phyloP scores from a whole-genome alignment of 73 alveolate genomes.

The Blepharisma japonicum region DNA sequence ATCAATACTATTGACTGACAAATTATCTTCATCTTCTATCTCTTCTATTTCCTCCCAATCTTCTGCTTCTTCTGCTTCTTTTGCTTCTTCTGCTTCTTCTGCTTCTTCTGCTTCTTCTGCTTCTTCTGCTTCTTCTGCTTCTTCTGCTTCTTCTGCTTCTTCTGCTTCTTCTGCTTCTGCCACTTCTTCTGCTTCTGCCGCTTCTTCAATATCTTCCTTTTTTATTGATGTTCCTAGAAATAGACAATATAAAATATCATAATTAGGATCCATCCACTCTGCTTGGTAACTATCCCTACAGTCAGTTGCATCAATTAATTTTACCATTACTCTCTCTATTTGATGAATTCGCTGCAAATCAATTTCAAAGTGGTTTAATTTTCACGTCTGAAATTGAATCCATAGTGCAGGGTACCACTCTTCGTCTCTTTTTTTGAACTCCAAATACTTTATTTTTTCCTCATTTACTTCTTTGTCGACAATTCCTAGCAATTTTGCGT shows the following conservation, averaged over 20 bases:
- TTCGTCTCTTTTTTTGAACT: not conserved
- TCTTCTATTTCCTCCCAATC: no score
- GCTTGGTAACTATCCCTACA: not conserved
- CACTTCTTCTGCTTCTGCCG: no score
- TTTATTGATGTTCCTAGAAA: not conserved
- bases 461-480: not conserved
- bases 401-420: not conserved
- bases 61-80: no score
- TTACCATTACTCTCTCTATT: not conserved
- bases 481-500: not conserved
- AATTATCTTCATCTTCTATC: no score
- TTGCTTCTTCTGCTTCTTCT: no score
- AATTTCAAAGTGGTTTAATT: not conserved
- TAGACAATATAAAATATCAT: not conserved
- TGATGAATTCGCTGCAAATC: not conserved
- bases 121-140: no score
- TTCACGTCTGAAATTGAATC: not conserved
- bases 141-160: no score
- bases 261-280: not conserved
- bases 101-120: no score
- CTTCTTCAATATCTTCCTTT: no score
- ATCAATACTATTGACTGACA: no score
- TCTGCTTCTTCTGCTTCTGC: no score
- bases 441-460: not conserved
- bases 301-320: not conserved